Evolutionary conservation across 23 red algal genomes (phyloP), one percentile per base, ranked within the genome.

Genomic region (Chondrus crispus): DNA sequence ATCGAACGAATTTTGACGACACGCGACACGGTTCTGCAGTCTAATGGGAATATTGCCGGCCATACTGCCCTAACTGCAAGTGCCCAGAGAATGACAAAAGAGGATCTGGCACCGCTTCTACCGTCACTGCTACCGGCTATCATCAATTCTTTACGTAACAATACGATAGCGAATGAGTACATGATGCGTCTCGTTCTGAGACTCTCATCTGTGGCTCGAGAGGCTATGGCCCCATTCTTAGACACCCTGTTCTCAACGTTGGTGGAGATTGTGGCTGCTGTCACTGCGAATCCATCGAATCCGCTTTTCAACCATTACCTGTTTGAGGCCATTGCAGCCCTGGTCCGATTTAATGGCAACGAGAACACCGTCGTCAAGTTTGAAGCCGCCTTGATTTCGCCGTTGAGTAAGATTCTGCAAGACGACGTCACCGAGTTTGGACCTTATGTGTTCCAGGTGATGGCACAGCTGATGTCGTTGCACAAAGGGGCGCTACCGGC

Each of bases 401-500:
- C 89, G 12, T 84, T 99, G 47, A 77, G 90, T 57, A 89, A 62
- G 46, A 85, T 99, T 48, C 82, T 99, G 5, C 33, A 89, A 54
- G 35, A 48, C 29, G 97, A 99, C 55, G 89, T 99, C 43, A 84
- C 79, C 33, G 97, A 99, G 91, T 96, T 99, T 80, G 87, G 77
- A 18, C 97, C 97, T 35, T 99, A 99, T 80, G 93, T 96, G 12
- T 93, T 99, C 69, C 97, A 99, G 84, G 84, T 96, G 11, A 18
- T 99, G 46, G 90, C 84, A 19, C 94, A 99, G 50, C 75, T 99
- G 42, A 86, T 96, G 62, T 36, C 64, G 20, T 46, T 87, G 18
- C 92, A 91, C 20, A 62, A 78, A 48, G 52, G 49, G 1, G 64
- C 80, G 51, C 70, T 97, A 35, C 90, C 95, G 5, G 11, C 74